Evolutionary conservation across 2,329 filamentous ascomycete genomes (phyloP).

Genomic region (Phoma sp.): DNA sequence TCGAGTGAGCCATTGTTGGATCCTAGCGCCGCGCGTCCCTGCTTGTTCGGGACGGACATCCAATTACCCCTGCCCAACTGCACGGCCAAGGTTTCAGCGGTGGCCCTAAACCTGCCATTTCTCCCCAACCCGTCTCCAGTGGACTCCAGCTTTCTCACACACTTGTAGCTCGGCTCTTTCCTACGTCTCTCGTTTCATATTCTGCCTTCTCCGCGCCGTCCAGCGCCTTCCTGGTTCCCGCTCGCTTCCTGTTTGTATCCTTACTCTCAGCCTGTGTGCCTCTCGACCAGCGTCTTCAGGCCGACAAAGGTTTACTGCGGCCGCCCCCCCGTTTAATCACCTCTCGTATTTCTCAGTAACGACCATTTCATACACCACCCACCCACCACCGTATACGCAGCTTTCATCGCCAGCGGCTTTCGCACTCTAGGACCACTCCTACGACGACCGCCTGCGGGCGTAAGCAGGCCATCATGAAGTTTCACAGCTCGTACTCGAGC

Average conservation of each 20-base stretch:
- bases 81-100: conserved; percentile 38
- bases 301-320: conserved; percentile 49
- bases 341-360: conserved; percentile 20
- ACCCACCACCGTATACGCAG: conserved; percentile 8
- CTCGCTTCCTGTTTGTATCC: conserved; percentile 23
- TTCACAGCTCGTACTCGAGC: conserved; percentile 44
- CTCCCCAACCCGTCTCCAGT: conserved; percentile 24
- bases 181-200: conserved; percentile 45
- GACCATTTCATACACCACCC: conserved; percentile 23
- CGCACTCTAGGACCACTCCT: conserved; percentile 3
- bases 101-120: conserved; percentile 36
- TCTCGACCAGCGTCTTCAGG: conserved; percentile 23
- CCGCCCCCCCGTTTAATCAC: conserved; percentile 40
- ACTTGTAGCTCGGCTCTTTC: conserved; percentile 22
- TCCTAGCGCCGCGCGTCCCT: conserved; percentile 38
- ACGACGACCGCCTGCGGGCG: conserved; percentile 41
- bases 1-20: conserved; percentile 21
- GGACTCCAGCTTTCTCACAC: conserved; percentile 29
- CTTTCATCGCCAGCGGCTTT: background rate
- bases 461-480: conserved; percentile 39
- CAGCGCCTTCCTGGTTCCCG: conserved; percentile 8
- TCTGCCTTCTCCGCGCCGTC: conserved; percentile 27
- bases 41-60: conserved; percentile 29
- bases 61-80: conserved; percentile 31
- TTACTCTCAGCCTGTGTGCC: conserved; percentile 19